Conservation (phyloP, 192 early-diverging fungal genomes). For the Coemansia erecta region DNA sequence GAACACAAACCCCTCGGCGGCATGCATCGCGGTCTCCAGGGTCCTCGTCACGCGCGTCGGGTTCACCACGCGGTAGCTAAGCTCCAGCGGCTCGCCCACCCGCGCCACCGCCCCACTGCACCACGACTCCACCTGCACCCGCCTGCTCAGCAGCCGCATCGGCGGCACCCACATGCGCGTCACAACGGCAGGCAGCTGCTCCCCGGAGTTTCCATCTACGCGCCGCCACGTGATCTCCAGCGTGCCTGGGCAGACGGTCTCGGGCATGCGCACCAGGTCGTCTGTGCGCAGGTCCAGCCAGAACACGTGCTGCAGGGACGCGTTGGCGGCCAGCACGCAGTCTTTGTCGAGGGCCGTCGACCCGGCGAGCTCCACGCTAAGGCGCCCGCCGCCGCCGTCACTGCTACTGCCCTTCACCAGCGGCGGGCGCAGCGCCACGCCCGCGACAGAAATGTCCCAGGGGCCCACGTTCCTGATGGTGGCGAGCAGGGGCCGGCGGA, state of each 20-base stretch:
- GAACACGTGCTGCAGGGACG: slow-evolving; percentile 23
- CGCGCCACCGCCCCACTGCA: slow-evolving; percentile 11
- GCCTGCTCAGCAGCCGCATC: slow-evolving; percentile 15
- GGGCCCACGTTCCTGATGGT: slow-evolving; percentile 28
- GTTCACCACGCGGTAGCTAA: slow-evolving; percentile 34
- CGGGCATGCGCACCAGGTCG: slow-evolving; percentile 32
- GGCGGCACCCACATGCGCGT: slow-evolving; percentile 38
- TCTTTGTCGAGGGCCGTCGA: slow-evolving; percentile 1
- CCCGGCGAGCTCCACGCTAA: slow-evolving; percentile 18
- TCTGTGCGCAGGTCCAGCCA: slow-evolving; percentile 29
- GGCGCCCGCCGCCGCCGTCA: background rate
- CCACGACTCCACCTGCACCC: slow-evolving; percentile 22
- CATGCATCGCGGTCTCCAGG: slow-evolving; percentile 36
- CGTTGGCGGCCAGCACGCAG: slow-evolving; percentile 2
- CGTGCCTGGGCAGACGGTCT: slow-evolving; percentile 15
- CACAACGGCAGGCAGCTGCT: background rate
- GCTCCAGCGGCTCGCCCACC: slow-evolving; percentile 26
- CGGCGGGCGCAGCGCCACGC: slow-evolving; percentile 20
- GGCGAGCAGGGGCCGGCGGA: slow-evolving; percentile 32
- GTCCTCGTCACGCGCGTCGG: slow-evolving; percentile 17
- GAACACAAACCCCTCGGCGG: slow-evolving; percentile 42
- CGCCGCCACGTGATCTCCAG: slow-evolving; percentile 40
- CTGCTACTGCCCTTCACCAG: too few species aligned
- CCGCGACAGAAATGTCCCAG: slow-evolving; percentile 19
- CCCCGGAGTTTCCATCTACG: too few species aligned